Base-by-base conservation (phyloP, 371 early-diverging fungal genomes). In the Mortierella sp. region DNA sequence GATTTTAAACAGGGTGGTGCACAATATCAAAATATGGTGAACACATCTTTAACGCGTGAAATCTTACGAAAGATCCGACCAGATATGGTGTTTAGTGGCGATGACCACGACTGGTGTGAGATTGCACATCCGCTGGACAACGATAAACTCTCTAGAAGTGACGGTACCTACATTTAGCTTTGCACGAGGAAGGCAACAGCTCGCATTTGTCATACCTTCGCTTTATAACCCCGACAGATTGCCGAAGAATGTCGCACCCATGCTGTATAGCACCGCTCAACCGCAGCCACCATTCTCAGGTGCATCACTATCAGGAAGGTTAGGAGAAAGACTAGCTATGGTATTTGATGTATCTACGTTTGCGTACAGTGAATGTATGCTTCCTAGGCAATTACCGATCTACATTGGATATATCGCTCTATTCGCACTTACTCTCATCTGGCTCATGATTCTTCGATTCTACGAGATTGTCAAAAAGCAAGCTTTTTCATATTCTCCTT, bases 31-130 rank as follows among this genome's bases (percentile, higher is more conserved):
- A 96, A 96, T 73, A 80, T 96, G 68, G 81, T 97, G 2, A 76
- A 69, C 4, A 73, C 87, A 22, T 64, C 83, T 8, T 66, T 93
- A 1, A 87, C 93, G 0, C 34, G 74, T 2, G 42, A 79, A 23
- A 84, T 97, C n/a, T 81, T 97, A 13, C 67, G 85, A 0, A 84
- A 53, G 1, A 70, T 95, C 12, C 72, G 87, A 26, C 97, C 98
- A 0, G 72, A 76, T 0, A 83, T 91, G 4, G 85, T 96, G 1
- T 91, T 97, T 64, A 94, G 94, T 54, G 97, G 96, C 22, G 97
- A 97, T 72, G 97, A 97, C 78, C 97, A 97, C 72, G 97, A 97
- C 68, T 92, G 93, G 72, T 97, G 98, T 74, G 83, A 82, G 56
- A 83, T 90, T 1, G 51, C 68, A 3, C 93, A 93, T 68, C 49